Percentiles rank a stretch among this genome's conserved stretches.
phyloP scores from a whole-genome alignment of 331 rosid species.

The Acacia concinna region DNA sequence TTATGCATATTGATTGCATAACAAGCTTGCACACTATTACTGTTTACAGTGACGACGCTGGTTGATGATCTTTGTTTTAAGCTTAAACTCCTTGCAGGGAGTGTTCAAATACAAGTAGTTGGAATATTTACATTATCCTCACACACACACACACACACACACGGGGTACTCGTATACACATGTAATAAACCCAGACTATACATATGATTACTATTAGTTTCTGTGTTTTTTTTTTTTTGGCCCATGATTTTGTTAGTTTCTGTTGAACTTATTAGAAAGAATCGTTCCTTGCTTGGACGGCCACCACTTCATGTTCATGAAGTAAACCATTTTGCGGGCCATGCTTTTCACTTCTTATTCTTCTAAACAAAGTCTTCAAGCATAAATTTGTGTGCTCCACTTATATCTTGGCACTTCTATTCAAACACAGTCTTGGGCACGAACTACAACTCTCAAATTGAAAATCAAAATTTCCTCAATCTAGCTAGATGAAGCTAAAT shows the following conservation, averaged over 20 bases:
- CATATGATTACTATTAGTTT: not conserved
- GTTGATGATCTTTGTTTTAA: not conserved
- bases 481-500: not conserved
- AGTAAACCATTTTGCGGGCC: conserved; percentile 23
- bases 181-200: too few relatives aligned
- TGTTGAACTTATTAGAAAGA: not conserved
- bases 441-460: too few relatives aligned
- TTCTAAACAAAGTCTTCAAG: not conserved
- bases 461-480: too few relatives aligned
- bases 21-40: not conserved
- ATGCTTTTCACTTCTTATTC: not conserved
- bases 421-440: not conserved
- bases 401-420: not conserved
- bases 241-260: not conserved
- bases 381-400: too few relatives aligned
- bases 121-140: not conserved
- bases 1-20: too few relatives aligned
- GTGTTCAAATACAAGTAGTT: not conserved
- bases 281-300: not conserved
- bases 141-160: too few relatives aligned
- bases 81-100: not conserved
- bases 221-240: too few relatives aligned
- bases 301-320: conserved; percentile 2
- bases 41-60: not conserved
- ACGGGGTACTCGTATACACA: too few relatives aligned